These are phyloP conservation scores for Trichoderma guizhouense DNA, from an alignment of 2,329 filamentous ascomycete genomes.

Conservation along the genomic window DNA sequence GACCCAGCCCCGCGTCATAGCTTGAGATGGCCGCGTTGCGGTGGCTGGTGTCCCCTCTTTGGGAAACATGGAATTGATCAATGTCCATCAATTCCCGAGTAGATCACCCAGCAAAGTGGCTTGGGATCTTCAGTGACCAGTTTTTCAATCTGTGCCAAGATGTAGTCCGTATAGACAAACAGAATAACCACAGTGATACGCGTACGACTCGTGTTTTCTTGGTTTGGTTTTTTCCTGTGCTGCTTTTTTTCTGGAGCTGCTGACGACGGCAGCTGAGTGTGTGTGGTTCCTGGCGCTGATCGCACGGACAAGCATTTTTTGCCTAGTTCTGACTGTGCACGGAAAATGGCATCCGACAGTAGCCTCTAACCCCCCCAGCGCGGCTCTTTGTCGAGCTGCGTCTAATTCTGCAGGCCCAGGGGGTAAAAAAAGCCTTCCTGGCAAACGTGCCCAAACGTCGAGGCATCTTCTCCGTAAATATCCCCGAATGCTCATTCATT, in stretches of 20 bases:
- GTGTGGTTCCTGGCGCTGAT: constrained; percentile 13
- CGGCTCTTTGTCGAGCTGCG: not conserved
- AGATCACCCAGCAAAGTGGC: not conserved
- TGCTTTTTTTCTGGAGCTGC: constrained; percentile 10
- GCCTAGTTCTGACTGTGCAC: constrained; percentile 15
- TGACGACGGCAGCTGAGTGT: constrained; percentile 10
- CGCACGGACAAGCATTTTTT: not conserved
- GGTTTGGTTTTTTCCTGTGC: not conserved
- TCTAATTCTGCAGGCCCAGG: not conserved
- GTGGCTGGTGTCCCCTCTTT: not conserved
- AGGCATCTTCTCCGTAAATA: not conserved
- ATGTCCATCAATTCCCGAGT: not conserved
- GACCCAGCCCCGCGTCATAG: not conserved
- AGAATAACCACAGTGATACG: not conserved
- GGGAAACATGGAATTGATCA: not conserved
- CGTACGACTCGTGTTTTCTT: not conserved
- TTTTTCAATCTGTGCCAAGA: not conserved
- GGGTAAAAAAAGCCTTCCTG: not conserved
- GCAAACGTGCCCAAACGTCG: not conserved
- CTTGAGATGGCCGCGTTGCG: not conserved
- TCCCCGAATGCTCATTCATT: not conserved
- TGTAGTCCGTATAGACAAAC: not conserved
- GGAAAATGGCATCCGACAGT: not conserved
- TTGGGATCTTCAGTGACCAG: not conserved
- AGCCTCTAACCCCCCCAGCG: not conserved